These are phyloP conservation scores for Beverwykella pulmonaria DNA, from an alignment of 495 filamentous ascomycete species.

Conservation along the genomic window DNA sequence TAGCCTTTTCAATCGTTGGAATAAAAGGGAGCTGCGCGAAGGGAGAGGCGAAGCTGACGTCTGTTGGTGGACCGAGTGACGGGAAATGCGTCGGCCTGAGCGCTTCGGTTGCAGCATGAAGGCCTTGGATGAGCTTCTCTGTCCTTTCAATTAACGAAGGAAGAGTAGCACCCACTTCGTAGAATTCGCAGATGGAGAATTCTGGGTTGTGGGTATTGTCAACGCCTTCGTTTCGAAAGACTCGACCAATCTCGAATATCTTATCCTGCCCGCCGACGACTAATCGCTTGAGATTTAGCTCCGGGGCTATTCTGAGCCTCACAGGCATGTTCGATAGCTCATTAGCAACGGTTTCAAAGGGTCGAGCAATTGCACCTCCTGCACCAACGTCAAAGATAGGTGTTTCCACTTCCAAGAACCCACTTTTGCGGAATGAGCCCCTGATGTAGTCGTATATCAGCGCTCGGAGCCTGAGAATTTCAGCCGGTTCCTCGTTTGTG, in stretches of 20 bases:
- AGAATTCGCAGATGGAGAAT: slow-evolving; percentile 97
- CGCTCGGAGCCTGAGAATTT: slow-evolving; percentile 73
- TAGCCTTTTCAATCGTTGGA: slow-evolving; percentile 67
- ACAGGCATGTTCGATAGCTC: slow-evolving; percentile 71
- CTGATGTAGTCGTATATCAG: slow-evolving; percentile 73
- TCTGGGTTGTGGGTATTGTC: slow-evolving; percentile 95
- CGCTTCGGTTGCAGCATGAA: slow-evolving; percentile 48
- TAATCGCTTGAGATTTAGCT: slow-evolving; percentile 92
- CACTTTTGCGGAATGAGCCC: slow-evolving; percentile 67
- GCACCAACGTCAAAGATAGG: slow-evolving; percentile 78
- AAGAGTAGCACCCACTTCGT: slow-evolving; percentile 79
- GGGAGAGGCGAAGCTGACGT: slow-evolving; percentile 61
- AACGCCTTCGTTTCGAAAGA: slow-evolving; percentile 91
- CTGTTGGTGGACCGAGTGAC: slow-evolving; percentile 52
- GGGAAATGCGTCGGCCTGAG: slow-evolving; percentile 54
- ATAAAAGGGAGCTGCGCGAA: slow-evolving; percentile 79
- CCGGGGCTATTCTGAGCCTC: slow-evolving; percentile 83
- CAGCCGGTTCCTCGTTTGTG: slow-evolving; percentile 63
- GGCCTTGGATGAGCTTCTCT: slow-evolving; percentile 43
- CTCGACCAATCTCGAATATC: slow-evolving; percentile 90
- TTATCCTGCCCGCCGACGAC: slow-evolving; percentile 86
- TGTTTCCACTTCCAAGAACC: slow-evolving; percentile 85
- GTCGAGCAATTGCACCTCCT: slow-evolving; percentile 81
- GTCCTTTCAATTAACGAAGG: slow-evolving; percentile 65
- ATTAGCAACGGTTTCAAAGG: slow-evolving; percentile 75